Evolutionary conservation across 306 rosid species (phyloP).

Genomic region (Trifolium fragiferum): DNA sequence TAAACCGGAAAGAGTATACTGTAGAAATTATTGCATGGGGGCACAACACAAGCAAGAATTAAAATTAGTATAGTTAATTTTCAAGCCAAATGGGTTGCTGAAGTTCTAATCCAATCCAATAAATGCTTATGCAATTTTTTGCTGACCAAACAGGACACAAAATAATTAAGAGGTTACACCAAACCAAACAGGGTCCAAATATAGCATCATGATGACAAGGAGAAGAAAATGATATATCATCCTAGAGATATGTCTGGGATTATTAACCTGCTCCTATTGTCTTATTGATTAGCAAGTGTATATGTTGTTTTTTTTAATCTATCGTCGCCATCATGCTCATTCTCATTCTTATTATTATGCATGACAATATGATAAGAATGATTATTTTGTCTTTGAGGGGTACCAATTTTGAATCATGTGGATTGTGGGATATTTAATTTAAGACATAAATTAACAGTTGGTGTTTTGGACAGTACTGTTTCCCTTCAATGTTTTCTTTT

Average conservation of each 20-base stretch:
- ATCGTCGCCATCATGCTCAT: conserved; percentile 43
- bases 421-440: conserved; percentile 30
- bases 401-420: conserved; percentile 51
- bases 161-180: conserved; percentile 42
- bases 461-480: conserved; percentile 33
- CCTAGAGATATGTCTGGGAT: conserved; percentile 51
- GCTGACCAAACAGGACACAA: conserved; percentile 17
- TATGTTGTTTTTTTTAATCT: conserved; percentile 37
- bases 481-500: background rate
- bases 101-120: background rate
- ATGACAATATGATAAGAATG: conserved; percentile 43
- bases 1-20: too few species aligned
- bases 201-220: conserved; percentile 32
- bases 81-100: background rate
- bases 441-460: conserved; percentile 28
- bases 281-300: conserved; percentile 50
- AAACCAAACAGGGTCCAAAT: conserved; percentile 40
- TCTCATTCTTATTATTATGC: conserved; percentile 42
- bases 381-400: conserved; percentile 45
- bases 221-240: conserved; percentile 44
- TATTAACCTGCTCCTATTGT: conserved; percentile 49
- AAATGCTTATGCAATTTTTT: conserved; percentile 13
- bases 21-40: too few species aligned
- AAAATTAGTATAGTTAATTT: too few species aligned
- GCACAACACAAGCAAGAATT: too few species aligned